phyloP scores from a whole-genome alignment of 176 grass and related monocot species.

The Carex myosuroides region DNA sequence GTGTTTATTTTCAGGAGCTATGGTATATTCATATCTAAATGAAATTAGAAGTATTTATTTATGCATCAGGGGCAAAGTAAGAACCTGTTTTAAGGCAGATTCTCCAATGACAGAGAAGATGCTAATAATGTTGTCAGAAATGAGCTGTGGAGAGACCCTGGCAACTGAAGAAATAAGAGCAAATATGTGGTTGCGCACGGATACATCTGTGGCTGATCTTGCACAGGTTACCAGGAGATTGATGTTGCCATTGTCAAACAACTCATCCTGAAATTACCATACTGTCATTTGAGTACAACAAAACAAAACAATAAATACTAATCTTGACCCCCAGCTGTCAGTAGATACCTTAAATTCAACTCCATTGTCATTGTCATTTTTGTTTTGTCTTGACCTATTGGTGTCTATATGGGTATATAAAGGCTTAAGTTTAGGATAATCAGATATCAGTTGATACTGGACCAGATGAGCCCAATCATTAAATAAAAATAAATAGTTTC shows the following conservation, averaged over 20 bases:
- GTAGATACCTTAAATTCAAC: neutral
- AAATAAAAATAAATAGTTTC: neutral
- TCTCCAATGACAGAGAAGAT: constrained; percentile 77
- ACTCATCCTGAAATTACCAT: constrained; percentile 41
- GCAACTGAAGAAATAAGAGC: constrained; percentile 66
- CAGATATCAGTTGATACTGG: neutral
- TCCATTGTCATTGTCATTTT: neutral
- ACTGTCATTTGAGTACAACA: neutral
- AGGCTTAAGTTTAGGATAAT: neutral
- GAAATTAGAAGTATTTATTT: neutral
- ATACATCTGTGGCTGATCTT: constrained; percentile 38
- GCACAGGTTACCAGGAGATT: constrained; percentile 49
- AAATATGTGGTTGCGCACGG: constrained; percentile 67
- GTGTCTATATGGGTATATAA: neutral
- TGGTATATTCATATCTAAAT: neutral
- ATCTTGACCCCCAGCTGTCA: neutral
- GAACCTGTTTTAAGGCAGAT: constrained; percentile 83
- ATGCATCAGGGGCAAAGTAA: neutral
- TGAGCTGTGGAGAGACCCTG: constrained; percentile 45
- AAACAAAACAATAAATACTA: neutral
- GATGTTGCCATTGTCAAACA: constrained; percentile 45
- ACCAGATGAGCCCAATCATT: neutral
- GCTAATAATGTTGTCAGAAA: constrained; percentile 65
- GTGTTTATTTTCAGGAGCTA: neutral
- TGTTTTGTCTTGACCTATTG: neutral